Percentiles rank a stretch among this genome's conserved stretches.
Conservation (phyloP, 345 rosid species). For the Eucalyptus polybractea region DNA sequence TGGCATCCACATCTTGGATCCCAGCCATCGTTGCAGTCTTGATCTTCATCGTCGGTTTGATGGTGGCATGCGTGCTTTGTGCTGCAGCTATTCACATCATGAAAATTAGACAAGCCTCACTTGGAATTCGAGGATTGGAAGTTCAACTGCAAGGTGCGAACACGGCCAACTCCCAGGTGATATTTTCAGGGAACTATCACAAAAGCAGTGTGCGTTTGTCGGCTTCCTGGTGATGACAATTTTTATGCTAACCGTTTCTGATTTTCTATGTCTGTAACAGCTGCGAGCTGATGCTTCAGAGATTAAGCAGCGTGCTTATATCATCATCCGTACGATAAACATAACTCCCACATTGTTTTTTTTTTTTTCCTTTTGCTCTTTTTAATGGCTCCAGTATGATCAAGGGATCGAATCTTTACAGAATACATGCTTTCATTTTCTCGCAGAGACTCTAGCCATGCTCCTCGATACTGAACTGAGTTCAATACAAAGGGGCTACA, state of each 20-base stretch:
- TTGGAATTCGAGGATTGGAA: not conserved
- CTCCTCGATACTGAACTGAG: not conserved
- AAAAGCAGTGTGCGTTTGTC: not conserved
- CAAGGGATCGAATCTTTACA: not conserved
- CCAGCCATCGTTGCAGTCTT: not conserved
- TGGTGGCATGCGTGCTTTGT: not conserved
- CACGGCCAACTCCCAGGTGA: not conserved
- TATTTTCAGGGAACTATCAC: rapidly evolving
- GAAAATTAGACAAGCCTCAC: not conserved
- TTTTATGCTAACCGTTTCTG: rapidly evolving
- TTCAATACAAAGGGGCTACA: rapidly evolving
- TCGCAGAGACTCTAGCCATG: not conserved
- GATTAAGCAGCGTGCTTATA: not conserved
- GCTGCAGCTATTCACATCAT: rapidly evolving
- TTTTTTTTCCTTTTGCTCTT: too few species aligned
- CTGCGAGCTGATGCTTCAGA: not conserved
- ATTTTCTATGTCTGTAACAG: not conserved
- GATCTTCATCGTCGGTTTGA: not conserved
- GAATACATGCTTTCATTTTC: not conserved
- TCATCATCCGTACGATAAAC: not conserved
- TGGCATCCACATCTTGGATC: not conserved
- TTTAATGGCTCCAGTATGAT: rapidly evolving
- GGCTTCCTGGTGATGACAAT: rapidly evolving
- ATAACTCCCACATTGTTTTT: not conserved
- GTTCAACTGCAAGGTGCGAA: not conserved